Percentiles rank a stretch among this genome's conserved stretches.
These are phyloP conservation scores for Globisporangium cystogenes DNA, from an alignment of 352 stramenopile genomes.

Conservation along the genomic window DNA sequence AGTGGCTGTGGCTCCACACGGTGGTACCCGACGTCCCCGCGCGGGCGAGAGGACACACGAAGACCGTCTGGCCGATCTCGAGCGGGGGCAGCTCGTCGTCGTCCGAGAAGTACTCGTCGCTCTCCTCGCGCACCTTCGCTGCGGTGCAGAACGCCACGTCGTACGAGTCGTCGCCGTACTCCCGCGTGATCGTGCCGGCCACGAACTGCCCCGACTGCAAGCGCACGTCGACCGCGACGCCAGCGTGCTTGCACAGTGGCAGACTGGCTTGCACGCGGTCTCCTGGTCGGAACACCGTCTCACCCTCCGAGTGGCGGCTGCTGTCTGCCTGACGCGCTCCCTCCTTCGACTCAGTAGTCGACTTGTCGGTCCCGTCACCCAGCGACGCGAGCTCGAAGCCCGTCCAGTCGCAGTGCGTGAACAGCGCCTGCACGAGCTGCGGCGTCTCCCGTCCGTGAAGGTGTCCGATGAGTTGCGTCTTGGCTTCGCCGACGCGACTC, in stretches of 20 bases:
- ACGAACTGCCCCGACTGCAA: conserved; percentile 28
- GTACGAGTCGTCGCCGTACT: conserved; percentile 33
- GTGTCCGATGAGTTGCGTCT: conserved; percentile 50
- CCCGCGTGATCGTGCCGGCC: conserved; percentile 32
- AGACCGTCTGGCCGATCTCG: conserved; percentile 21
- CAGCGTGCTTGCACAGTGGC: conserved; percentile 30
- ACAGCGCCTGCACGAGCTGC: conserved; percentile 42
- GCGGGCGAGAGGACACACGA: conserved; percentile 26
- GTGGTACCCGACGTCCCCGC: neutral
- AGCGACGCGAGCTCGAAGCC: conserved; percentile 38
- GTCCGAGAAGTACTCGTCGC: conserved; percentile 30
- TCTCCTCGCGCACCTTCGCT: conserved; percentile 30
- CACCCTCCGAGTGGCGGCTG: neutral
- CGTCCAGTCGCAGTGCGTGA: conserved; percentile 63
- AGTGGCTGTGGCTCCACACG: conserved; percentile 2
- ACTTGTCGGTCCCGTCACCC: neutral
- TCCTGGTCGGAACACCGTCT: conserved; percentile 19
- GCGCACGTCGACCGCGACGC: conserved; percentile 38
- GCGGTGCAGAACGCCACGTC: conserved; percentile 37
- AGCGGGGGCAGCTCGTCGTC: conserved; percentile 35
- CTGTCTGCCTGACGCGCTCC: neutral
- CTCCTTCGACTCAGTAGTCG: neutral
- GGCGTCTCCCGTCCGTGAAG: conserved; percentile 58
- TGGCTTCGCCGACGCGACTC: conserved; percentile 42
- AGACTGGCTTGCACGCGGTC: conserved; percentile 31